Evolutionary conservation across 2,329 filamentous ascomycete genomes (phyloP), one percentile per base, ranked within the genome.

Genomic region (Purpureocillium takamizusanense): DNA sequence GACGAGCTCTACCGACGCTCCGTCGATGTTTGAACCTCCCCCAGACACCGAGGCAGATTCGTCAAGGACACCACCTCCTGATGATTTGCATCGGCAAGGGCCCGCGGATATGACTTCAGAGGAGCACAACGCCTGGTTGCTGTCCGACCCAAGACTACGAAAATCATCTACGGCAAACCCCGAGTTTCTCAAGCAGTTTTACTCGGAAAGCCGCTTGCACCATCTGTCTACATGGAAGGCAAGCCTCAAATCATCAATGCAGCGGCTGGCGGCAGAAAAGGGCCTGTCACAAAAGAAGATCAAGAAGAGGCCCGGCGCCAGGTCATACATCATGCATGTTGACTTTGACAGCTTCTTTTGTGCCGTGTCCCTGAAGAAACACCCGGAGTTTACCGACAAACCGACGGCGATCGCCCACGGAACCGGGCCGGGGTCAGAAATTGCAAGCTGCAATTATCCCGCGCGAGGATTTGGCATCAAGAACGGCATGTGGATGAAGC

Each of bases 401-500:
- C 92, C 94, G 0, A 79, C 83, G 2, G 92, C 86, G 1, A 85
- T 98, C 27, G 90, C 92, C 4, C 92, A 98, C 54, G 84, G 90
- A 4, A 75, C 74, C 33, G 90, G 90, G 0, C 78, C 76, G 17
- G 87, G 86, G 1, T 95, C 90, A 0, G 92, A 98, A 55, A 97
- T 98, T 52, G 92, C 92, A 16, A 95, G 89, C 46, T 98, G 92
- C 62, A 98, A 98, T 52, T 98, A 98, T 55, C 80, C 83, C 15
- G 92, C 94, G 7, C 78, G 92, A 29, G 72, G 76, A 25, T 92
- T 81, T 50, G 90, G 90, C 1, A 72, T 98, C 39, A 95, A 89
- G 55, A 98, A 98, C 50, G 94, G 94, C 29, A 98, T 97, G 92
- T 98, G 94, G 92, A 97, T 98, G 90, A 94, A 90, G 56, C 73